Base-by-base conservation (phyloP, 768 basidiomycete genomes). In the Tylopilus balloui region DNA sequence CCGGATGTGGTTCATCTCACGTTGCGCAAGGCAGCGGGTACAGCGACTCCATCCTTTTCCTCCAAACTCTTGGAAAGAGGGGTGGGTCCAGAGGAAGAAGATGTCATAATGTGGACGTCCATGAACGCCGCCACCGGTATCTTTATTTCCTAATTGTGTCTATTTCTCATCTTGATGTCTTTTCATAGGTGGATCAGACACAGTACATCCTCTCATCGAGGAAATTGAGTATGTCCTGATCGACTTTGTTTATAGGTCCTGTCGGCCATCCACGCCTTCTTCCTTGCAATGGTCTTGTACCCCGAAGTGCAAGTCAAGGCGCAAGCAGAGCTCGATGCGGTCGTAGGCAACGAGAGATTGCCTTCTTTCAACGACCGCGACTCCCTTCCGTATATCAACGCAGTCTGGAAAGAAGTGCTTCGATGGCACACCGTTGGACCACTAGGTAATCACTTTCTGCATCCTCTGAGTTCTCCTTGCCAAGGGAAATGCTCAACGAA, bases 161-260 rank as follows among this genome's bases (percentile, higher is more conserved):
- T 8, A 12, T 9, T n/a, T n/a, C 34, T 34, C n/a, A 15, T 15
- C 13, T 6, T 14, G 31, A 32, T 6, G 6, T 32, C n/a, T 17
- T 12, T 8, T 17, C 34, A 13, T 17, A 34, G n/a, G 15, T 31
- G 46, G 6, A 39, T 39, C 46, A 17, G 46, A 47, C 6, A 39
- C 46, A 29, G 45, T 46, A 39, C 13, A 31, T 4, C 1, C 14
- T 29, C 68, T 69, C 77, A 4, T 60, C 74, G 47, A 72, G 69
- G 1, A 53, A 50, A 20, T 61, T 73, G 1, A 75, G 13, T 76
- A 2, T 66, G 34, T 6, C 0, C 13, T 45, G 11, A 47, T 10
- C 3, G 1, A 17, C 3, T 15, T 15, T 5, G 1, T 24, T 57
- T 4, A 20, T 17, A 58, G 64, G 14, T 45, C 4, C 48, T 57